Conservation (phyloP, 495 filamentous ascomycete genomes). For the Daldinia decipiens region DNA sequence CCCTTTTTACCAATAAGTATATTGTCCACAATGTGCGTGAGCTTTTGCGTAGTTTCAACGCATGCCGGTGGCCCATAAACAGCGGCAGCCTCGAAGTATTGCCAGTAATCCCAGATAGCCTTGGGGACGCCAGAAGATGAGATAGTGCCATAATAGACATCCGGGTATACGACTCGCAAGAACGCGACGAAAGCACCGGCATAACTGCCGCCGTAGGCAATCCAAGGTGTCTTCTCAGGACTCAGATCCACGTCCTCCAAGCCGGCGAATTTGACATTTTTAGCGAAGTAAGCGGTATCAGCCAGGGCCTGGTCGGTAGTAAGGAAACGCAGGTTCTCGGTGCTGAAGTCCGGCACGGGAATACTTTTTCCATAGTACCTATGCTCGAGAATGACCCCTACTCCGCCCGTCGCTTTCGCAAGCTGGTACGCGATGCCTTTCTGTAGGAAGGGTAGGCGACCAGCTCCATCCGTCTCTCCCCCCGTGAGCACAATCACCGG, state of each 20-base stretch:
- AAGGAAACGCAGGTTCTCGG: conserved; percentile 74
- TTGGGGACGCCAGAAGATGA: conserved; percentile 75
- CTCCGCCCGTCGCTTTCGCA: conserved; percentile 68
- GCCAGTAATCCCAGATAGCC: conserved; percentile 77
- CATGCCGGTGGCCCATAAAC: conserved; percentile 63
- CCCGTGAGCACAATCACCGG: conserved; percentile 75
- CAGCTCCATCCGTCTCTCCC: conserved; percentile 69
- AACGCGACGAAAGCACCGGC: conserved; percentile 78
- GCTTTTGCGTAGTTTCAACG: conserved; percentile 64
- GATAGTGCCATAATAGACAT: conserved; percentile 74
- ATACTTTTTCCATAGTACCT: conserved; percentile 76
- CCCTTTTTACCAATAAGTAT: conserved; percentile 67
- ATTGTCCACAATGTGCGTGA: conserved; percentile 70
- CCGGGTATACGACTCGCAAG: conserved; percentile 73
- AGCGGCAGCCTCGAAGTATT: conserved; percentile 73
- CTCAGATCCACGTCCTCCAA: conserved; percentile 70
- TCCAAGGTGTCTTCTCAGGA: conserved; percentile 67
- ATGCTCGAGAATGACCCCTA: conserved; percentile 82
- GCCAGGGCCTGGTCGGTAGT: conserved; percentile 79
- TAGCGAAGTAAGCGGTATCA: conserved; percentile 76
- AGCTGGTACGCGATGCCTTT: conserved; percentile 75
- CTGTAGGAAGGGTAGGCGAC: conserved; percentile 70
- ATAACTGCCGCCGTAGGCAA: conserved; percentile 80
- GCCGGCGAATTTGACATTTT: conserved; percentile 71
- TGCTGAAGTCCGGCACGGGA: conserved; percentile 67